A percentile compares a stretch with the other conserved stretches of the same genome.
Evolutionary conservation across 179 eudicot species (phyloP).

Genomic region (Nepenthes alata): DNA sequence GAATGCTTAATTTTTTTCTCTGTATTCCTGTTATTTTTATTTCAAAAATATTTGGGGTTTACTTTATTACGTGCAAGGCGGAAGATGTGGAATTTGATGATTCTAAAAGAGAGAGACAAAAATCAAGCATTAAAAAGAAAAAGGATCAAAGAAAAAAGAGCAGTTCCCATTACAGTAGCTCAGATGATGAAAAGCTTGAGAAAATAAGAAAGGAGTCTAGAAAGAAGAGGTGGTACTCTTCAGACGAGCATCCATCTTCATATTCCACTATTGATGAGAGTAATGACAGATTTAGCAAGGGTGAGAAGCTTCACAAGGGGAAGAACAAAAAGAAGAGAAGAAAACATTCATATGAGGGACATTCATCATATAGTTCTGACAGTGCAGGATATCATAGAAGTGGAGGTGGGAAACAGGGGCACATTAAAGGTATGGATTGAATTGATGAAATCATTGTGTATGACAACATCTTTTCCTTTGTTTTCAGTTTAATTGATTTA

Average conservation of each 20-base stretch:
- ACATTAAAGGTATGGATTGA: conserved; percentile 16
- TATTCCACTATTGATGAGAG: conserved; percentile 22
- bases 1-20: not conserved
- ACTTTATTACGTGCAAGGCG: conserved; percentile 17
- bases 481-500: not conserved
- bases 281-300: conserved; percentile 18
- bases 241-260: conserved; percentile 43
- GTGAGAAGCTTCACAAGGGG: conserved; percentile 21
- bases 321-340: conserved; percentile 24
- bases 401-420: conserved; percentile 16
- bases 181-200: conserved; percentile 51
- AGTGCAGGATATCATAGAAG: conserved; percentile 18
- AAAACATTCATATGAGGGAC: conserved; percentile 19
- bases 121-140: conserved; percentile 26
- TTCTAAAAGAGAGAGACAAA: conserved; percentile 23
- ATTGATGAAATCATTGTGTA: not conserved
- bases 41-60: not conserved
- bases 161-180: conserved; percentile 32
- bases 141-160: conserved; percentile 36
- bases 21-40: not conserved
- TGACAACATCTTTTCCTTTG: not conserved
- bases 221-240: conserved; percentile 84
- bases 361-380: conserved; percentile 12
- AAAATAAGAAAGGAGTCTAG: conserved; percentile 46
- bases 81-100: conserved; percentile 21